Base-by-base conservation (phyloP, 2,329 filamentous ascomycete genomes). In the Elsinoe ampelina region DNA sequence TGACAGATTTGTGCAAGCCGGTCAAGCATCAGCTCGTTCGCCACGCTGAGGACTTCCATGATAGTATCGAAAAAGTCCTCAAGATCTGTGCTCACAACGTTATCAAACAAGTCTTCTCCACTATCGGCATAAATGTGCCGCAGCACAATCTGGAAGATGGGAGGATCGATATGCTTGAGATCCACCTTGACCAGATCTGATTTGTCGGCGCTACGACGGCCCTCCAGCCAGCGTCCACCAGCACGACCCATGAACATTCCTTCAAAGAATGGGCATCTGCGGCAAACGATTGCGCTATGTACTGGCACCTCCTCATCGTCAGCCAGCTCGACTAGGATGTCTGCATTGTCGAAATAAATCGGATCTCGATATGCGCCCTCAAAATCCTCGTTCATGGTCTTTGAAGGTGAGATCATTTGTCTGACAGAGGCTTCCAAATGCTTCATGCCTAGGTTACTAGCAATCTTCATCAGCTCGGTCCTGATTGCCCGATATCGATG, bases 21-120 rank as follows among this genome's bases (percentile, higher is more conserved):
- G 67, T 96, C 90, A 47, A 98, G 79, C 91, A 98, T 96, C 58
- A 98, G 75, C 70, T 98, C 92, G 67, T 98, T 93, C 11, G 91
- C 89, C 54, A 89, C 85, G 57, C 83, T 83, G 80, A 97, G 85
- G 43, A 97, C 87, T 63, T 95, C 90, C 72, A 97, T 80, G 7
- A 96, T 79, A n/a, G 93, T 75, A 63, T 97, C 90, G 3, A 91
- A 82, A 61, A 95, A 90, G 45, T 90, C 86, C 62, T 96, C 90
- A 5, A 95, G 72, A 59, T 85, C 84, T 13, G 81, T 74, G 35
- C 81, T 80, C 13, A 86, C 80, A 4, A 93, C 80, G 32, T 86
- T 77, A 62, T 95, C 83, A 64, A 98, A 97, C 1, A 97, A 74
- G 58, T 91, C 85, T 19, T 82, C 77, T 0, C 89, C 89, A 34